Percentiles rank a stretch among this genome's conserved stretches.
phyloP scores from a whole-genome alignment of 2,329 filamentous ascomycete genomes.

The Epichloe coenophiala region DNA sequence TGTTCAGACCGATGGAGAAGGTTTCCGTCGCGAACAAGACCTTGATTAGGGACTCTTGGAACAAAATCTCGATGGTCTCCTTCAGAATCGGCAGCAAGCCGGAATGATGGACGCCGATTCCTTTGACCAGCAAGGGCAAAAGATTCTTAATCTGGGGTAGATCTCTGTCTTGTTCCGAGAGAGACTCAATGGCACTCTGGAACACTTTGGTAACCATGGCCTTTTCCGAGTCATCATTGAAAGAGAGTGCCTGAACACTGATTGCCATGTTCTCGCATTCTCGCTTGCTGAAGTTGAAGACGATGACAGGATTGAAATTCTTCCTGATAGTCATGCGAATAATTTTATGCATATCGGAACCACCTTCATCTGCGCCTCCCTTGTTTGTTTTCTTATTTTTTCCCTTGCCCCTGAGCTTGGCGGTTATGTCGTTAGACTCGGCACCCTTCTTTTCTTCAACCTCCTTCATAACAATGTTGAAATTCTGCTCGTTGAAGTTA shows the following conservation, averaged over 20 bases:
- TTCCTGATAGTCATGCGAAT: constrained; percentile 98
- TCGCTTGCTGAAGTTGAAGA: constrained; percentile 98
- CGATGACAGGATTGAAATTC: constrained; percentile 94
- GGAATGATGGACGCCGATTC: constrained; percentile 95
- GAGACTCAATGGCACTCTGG: constrained; percentile 77
- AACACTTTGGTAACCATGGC: constrained; percentile 91
- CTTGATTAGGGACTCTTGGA: constrained; percentile 96
- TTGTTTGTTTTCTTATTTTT: constrained; percentile 90
- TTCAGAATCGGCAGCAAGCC: constrained; percentile 91
- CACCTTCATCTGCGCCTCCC: constrained; percentile 60
- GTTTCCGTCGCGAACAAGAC: constrained; percentile 96
- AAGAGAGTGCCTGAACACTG: constrained; percentile 72
- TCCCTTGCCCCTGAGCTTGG: constrained; percentile 72
- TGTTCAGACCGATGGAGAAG: constrained; percentile 96
- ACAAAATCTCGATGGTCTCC: constrained; percentile 96
- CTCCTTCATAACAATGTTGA: constrained; percentile 85
- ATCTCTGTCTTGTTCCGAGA: constrained; percentile 81
- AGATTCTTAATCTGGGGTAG: constrained; percentile 87
- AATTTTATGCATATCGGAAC: constrained; percentile 88
- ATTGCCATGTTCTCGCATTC: constrained; percentile 88
- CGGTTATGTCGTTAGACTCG: constrained; percentile 65
- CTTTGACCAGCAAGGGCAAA: constrained; percentile 73
- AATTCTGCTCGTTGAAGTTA: constrained; percentile 91
- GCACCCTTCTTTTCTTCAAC: constrained; percentile 81
- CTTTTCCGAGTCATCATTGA: constrained; percentile 95